Evolutionary conservation across 148 eudicot genomes (phyloP).

Genomic region (Linanthus parryae): DNA sequence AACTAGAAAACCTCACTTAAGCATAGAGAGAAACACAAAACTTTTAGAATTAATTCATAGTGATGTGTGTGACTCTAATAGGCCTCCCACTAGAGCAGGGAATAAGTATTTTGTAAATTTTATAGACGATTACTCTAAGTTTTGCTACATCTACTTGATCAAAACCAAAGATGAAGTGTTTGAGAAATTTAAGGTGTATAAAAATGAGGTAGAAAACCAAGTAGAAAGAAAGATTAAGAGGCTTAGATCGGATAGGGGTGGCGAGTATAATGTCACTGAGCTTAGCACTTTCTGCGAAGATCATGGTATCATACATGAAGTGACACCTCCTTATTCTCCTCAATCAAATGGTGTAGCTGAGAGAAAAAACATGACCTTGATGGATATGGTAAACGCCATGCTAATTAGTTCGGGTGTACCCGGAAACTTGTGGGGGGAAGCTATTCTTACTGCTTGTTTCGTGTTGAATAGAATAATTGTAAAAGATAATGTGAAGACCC

Average conservation of each 20-base stretch:
- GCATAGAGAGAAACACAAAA: no score
- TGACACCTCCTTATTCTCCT: not conserved
- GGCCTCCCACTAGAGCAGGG: not conserved
- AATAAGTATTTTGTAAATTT: not conserved
- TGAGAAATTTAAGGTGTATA: not conserved
- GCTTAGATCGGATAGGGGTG: not conserved
- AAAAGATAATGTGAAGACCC: not conserved
- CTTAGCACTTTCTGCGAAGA: not conserved
- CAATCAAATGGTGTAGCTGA: not conserved
- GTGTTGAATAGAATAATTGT: not conserved
- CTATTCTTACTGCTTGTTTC: not conserved
- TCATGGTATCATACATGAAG: not conserved
- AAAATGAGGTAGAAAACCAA: not conserved
- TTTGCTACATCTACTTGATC: not conserved
- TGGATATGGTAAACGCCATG: not conserved
- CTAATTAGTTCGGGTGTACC: not conserved
- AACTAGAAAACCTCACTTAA: no score
- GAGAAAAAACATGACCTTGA: not conserved
- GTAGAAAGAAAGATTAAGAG: not conserved
- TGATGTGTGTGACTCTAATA: no score
- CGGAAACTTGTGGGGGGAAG: not conserved
- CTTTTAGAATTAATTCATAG: no score
- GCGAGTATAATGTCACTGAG: not conserved
- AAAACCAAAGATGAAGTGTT: constrained; percentile 1
- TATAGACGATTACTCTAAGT: not conserved